Evolutionary conservation across 1,284 basidiomycete genomes (phyloP), one percentile per base, ranked within the genome.

Genomic region (Leccinum pachyderme): DNA sequence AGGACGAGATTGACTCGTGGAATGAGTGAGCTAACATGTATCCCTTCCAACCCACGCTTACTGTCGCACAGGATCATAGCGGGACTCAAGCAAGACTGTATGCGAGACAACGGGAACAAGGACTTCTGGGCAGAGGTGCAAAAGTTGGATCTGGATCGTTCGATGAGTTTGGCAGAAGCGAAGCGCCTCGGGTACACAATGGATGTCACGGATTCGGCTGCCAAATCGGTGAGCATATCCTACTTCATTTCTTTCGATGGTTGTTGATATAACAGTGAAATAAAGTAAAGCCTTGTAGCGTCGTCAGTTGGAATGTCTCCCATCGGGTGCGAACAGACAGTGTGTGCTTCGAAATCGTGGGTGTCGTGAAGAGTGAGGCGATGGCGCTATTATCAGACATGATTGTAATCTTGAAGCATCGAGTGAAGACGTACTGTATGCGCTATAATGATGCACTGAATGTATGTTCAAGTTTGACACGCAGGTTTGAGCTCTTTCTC

Each of bases 1-100:
- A 91, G 71, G 87, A 90, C 66, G 87, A 91, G 68, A 81, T 91
- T 43, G 85, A 87, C 50, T 80, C 80, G 24, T 92, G 89, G 89
- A 91, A 92, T 71, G 69, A 67, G 85, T 89, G 57, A 7, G 47
- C 33, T 29, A n/a, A 13, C 18, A 4, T 15, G 22, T 27, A n/a
- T 35, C 15, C 24, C 31, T 25, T 33, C 12, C 33, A 11, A 18
- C 22, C n/a, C 22, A 15, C 11, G 24, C 51, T 43, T n/a, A 32
- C 44, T 48, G 22, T 22, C 33, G n/a, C n/a, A 2, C 56, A 87
- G 84, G 22, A 89, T 89, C 63, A 57, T 91, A 51, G 69, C 65
- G 25, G 75, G 81, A 29, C 70, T 91, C 13, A 84, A 82, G 59
- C 66, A 76, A 12, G 77, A 75, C 22, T 90, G 87, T 61, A 55